Percentiles rank a stretch among this genome's conserved stretches.
These are phyloP conservation scores for Chaetomiaceae sp. DNA, from an alignment of 2,329 filamentous ascomycete genomes.

Conservation along the genomic window DNA sequence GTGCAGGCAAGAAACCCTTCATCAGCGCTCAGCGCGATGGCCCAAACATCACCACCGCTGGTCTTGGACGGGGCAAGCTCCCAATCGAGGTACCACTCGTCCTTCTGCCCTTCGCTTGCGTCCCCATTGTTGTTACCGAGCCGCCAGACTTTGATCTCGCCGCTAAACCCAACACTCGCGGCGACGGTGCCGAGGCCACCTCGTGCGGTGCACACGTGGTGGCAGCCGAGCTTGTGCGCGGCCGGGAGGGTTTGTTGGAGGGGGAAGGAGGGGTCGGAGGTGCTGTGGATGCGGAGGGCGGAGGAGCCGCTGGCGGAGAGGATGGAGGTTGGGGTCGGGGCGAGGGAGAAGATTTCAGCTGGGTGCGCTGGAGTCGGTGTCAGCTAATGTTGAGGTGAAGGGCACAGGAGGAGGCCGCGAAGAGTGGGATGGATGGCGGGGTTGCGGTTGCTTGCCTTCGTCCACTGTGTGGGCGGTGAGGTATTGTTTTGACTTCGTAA, in stretches of 20 bases:
- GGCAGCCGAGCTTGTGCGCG: conserved; percentile 83
- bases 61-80: conserved; percentile 35
- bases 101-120: conserved; percentile 35
- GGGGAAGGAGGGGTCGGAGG: conserved; percentile 63
- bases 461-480: conserved; percentile 87
- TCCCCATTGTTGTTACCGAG: conserved; percentile 31
- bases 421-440: conserved; percentile 11
- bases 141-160: conserved; percentile 80
- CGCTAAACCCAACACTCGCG: conserved; percentile 82
- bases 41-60: conserved; percentile 61
- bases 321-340: conserved; percentile 65
- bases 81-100: conserved; percentile 47
- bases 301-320: conserved; percentile 83
- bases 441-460: conserved; percentile 46
- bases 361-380: conserved; percentile 57
- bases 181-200: conserved; percentile 60
- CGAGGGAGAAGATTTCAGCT: conserved; percentile 78
- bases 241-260: conserved; percentile 71
- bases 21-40: conserved; percentile 75
- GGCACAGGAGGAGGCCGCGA: conserved; percentile 19
- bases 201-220: conserved; percentile 70
- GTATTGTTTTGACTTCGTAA: conserved; percentile 90
- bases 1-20: conserved; percentile 81
- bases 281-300: conserved; percentile 73
- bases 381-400: conserved; percentile 14